Conservation (phyloP, 768 basidiomycete genomes). For the Trametes cubensis region DNA sequence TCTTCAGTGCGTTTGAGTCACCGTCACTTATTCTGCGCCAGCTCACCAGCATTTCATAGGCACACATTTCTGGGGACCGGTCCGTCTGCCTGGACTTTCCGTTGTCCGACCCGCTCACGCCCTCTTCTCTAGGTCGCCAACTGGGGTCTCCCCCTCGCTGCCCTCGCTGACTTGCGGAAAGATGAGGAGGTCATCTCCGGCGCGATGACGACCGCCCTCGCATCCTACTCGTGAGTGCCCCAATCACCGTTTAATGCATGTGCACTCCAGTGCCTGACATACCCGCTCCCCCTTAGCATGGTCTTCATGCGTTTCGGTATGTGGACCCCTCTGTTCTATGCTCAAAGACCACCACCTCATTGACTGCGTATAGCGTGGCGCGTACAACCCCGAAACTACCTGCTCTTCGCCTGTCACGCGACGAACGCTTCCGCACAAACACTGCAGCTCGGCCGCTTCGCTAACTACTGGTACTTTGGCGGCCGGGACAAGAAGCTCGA, state of each 20-base stretch:
- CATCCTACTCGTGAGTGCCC: constrained; percentile 95
- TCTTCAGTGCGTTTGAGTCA: constrained; percentile 73
- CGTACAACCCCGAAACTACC: constrained; percentile 94
- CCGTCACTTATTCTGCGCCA: background rate
- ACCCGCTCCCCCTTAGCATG: constrained; percentile 38
- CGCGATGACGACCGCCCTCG: constrained; percentile 91
- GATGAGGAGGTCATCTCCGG: constrained; percentile 98
- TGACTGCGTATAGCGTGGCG: constrained; percentile 70
- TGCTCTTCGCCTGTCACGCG: constrained; percentile 90
- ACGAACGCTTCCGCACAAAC: constrained; percentile 90
- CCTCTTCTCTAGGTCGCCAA: constrained; percentile 78
- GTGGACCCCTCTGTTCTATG: constrained; percentile 5
- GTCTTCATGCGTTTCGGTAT: constrained; percentile 97
- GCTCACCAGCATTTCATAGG: constrained; percentile 51
- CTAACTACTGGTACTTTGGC: constrained; percentile 89
- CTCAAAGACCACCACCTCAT: background rate
- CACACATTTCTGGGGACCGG: constrained; percentile 98
- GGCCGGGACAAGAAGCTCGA: constrained; percentile 71
- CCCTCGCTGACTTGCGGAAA: constrained; percentile 85
- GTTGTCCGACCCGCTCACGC: constrained; percentile 11
- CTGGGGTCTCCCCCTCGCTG: constrained; percentile 96
- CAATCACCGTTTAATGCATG: constrained; percentile 42
- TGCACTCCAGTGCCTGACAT: background rate
- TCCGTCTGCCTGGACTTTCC: constrained; percentile 46
- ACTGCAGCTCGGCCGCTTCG: constrained; percentile 81